These are phyloP conservation scores for Ailanthus altissimus DNA, from an alignment of 345 rosid genomes.

Conservation along the genomic window DNA sequence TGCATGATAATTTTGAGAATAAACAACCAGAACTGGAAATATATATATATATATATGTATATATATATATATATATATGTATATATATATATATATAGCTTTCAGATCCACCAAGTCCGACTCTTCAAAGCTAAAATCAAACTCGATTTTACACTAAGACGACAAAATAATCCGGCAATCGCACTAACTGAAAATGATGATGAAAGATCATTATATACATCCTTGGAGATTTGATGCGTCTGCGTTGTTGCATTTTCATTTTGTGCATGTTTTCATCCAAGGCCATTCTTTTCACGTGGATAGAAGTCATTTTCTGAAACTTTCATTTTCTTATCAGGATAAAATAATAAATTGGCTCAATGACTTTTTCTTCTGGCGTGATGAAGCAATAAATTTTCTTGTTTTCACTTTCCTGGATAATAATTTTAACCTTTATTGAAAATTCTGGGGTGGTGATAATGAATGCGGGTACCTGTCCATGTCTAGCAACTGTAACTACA, in stretches of 20 bases:
- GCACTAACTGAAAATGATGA: conserved; percentile 3
- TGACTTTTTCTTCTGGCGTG: background rate
- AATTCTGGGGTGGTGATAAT: background rate
- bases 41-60: background rate
- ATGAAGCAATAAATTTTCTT: conserved; percentile 6
- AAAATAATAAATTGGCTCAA: background rate
- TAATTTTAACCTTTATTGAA: conserved; percentile 1
- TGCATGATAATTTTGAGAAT: background rate
- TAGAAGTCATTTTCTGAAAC: background rate
- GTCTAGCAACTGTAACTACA: conserved; percentile 27
- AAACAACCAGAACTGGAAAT: background rate
- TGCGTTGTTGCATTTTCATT: conserved; percentile 9
- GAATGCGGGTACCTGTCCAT: conserved; percentile 23
- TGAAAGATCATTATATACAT: background rate
- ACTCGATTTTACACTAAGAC: background rate
- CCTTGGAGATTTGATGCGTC: background rate
- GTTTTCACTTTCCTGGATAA: conserved; percentile 14
- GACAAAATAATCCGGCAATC: background rate
- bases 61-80: background rate
- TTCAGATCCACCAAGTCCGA: background rate
- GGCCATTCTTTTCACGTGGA: background rate
- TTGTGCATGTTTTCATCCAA: background rate
- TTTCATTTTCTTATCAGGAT: conserved; percentile 3
- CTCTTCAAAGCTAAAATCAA: background rate
- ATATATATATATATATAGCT: background rate